Base-by-base conservation (phyloP, 306 rosid species). In the Sophora flavescens region DNA sequence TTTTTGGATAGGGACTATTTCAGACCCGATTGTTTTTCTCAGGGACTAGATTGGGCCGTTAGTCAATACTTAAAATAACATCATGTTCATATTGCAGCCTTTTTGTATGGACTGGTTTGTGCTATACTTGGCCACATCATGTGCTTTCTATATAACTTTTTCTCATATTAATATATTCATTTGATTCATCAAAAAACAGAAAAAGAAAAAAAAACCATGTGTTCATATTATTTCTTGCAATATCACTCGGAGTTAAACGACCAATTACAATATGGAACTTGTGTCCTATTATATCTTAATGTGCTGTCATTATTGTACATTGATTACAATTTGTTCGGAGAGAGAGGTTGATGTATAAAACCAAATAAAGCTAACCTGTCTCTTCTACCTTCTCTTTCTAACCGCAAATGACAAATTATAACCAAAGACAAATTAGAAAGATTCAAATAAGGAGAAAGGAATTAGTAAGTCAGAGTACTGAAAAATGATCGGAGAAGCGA, bases 401-500 rank as follows among this genome's bases (percentile, higher is more conserved):
- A 53, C 36, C 15, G 28, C 11, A 73, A 59, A 59, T 44, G 4
- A 26, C 16, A 16, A 15, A 35, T 8, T n/a, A 44, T 44, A 44
- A 0, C 50, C 50, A 44, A 44, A 44, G 14, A 11, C 8, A 42
- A 6, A 42, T 8, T 1, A 11, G 48, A 52, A 51, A 70, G 13
- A 38, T 26, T 56, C 68, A 5, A 57, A 5, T 9, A 11, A 3
- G 3, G 8, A 38, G 39, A 54, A 53, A 2, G 3, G 8, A 63
- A 17, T 17, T 10, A 50, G 45, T 17, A 39, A 81, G 84, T 68
- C 76, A 52, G 10, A 15, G 47, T 2, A n/a, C n/a, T n/a, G 48
- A 79, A 62, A 44, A n/a, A 68, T 8, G 71, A 44, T 65, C 30
- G 69, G 82, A 62, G 76, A 51, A 48, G 72, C 80, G 84, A 69